phyloP scores from a whole-genome alignment of 345 rosid genomes.

The Acer yangbiense region DNA sequence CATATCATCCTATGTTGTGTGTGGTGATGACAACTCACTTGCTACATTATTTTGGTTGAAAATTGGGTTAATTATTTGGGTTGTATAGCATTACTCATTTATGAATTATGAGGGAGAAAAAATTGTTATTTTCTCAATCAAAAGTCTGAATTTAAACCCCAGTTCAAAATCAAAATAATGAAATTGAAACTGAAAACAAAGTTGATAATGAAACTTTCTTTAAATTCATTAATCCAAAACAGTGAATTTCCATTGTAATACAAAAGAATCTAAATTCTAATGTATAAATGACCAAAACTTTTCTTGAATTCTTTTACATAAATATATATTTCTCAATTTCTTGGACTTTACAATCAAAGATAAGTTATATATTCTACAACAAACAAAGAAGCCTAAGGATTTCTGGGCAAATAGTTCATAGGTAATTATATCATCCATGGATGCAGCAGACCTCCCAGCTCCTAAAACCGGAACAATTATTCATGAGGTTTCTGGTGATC shows the following conservation, averaged over 20 bases:
- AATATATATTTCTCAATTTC: background rate
- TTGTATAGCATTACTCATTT: too few species aligned
- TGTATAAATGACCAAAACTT: background rate
- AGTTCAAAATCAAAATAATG: too few species aligned
- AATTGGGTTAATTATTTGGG: too few species aligned
- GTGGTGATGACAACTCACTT: too few species aligned
- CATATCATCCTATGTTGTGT: too few species aligned
- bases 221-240: background rate
- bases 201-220: background rate
- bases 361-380: background rate
- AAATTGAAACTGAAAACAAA: too few species aligned
- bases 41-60: too few species aligned
- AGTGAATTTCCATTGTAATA: background rate
- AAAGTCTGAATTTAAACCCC: too few species aligned
- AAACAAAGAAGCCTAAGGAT: constrained; percentile 33
- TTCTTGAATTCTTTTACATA: background rate
- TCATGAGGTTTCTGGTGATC: too few species aligned
- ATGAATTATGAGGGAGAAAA: too few species aligned
- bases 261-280: background rate
- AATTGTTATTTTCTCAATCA: too few species aligned
- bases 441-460: constrained; percentile 53
- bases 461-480: constrained; percentile 63
- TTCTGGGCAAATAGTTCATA: constrained; percentile 70
- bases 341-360: background rate
- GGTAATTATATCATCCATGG: constrained; percentile 61